phyloP scores from a whole-genome alignment of 768 basidiomycete species.

The Crassisporium funariophilum region DNA sequence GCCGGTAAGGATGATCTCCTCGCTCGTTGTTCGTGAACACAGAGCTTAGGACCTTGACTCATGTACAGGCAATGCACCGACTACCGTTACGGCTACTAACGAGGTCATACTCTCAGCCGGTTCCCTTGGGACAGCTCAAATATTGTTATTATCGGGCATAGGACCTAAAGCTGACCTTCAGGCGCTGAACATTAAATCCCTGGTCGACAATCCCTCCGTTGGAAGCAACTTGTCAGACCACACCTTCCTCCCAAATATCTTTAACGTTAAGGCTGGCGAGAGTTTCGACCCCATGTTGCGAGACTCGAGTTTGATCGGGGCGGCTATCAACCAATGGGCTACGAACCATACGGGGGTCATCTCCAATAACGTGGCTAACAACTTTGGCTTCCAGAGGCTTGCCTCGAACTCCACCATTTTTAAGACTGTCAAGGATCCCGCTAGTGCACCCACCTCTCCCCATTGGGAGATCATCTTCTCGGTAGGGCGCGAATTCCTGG shows the following conservation, averaged over 20 bases:
- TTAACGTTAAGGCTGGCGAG: constrained; percentile 24
- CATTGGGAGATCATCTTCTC: constrained; percentile 33
- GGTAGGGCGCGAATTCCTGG: constrained; percentile 24
- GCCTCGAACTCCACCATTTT: constrained; percentile 28
- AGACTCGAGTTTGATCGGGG: constrained; percentile 14
- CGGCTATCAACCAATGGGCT: constrained; percentile 28
- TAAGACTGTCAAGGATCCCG: constrained; percentile 26
- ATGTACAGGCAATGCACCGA: constrained; percentile 2
- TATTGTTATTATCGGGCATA: constrained; percentile 45
- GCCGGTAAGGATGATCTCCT: constrained; percentile 6
- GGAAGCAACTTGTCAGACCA: constrained; percentile 53
- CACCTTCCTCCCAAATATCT: constrained; percentile 26
- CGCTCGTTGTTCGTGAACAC: background rate
- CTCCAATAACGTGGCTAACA: constrained; percentile 28
- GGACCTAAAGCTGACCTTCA: constrained; percentile 38
- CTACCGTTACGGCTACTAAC: constrained; percentile 22
- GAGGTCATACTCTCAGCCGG: constrained; percentile 43
- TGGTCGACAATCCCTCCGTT: constrained; percentile 43
- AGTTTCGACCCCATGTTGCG: constrained; percentile 27
- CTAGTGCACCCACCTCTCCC: constrained; percentile 29
- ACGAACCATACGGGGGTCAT: constrained; percentile 29
- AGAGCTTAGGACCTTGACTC: background rate
- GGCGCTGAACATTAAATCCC: constrained; percentile 36
- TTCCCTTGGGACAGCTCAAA: constrained; percentile 31
- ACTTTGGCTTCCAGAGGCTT: constrained; percentile 34